Conservation (phyloP, 257 asterid species). For the Euphrasia confusa region DNA sequence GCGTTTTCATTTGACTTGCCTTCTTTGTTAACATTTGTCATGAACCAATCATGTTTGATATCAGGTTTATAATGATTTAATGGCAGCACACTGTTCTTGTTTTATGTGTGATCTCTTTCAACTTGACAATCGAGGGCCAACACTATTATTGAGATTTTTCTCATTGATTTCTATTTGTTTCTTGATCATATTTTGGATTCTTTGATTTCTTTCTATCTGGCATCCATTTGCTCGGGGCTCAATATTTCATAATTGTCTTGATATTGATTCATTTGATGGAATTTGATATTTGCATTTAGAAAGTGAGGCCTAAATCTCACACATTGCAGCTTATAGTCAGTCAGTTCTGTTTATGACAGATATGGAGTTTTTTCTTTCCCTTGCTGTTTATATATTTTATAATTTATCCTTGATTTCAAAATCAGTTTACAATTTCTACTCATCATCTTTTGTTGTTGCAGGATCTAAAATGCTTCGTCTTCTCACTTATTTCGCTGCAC, state of each 20-base stretch:
- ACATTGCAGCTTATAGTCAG: too few relatives aligned
- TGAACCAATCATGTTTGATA: neutral
- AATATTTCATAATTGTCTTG: too few relatives aligned
- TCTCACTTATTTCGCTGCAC: conserved; percentile 82
- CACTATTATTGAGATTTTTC: neutral
- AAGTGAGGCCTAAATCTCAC: too few relatives aligned
- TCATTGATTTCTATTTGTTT: neutral
- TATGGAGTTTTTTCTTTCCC: neutral
- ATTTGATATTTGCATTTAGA: neutral
- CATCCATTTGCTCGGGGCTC: too few relatives aligned
- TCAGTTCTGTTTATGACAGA: neutral
- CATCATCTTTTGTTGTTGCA: conserved; percentile 36
- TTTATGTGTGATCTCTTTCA: neutral
- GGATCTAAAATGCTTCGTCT: conserved; percentile 86
- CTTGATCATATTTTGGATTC: neutral
- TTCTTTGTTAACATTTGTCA: neutral
- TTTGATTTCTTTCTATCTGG: neutral
- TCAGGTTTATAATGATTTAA: too few relatives aligned
- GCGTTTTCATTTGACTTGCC: neutral
- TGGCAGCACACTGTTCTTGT: too few relatives aligned
- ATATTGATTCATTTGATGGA: too few relatives aligned
- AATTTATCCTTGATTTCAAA: conserved; percentile 1
- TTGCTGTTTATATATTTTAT: neutral
- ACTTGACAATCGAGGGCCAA: neutral
- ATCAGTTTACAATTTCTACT: neutral